Percentiles rank a stretch among this genome's conserved stretches.
Conservation (phyloP, 257 asterid species). For the Przewalskia tangutica region DNA sequence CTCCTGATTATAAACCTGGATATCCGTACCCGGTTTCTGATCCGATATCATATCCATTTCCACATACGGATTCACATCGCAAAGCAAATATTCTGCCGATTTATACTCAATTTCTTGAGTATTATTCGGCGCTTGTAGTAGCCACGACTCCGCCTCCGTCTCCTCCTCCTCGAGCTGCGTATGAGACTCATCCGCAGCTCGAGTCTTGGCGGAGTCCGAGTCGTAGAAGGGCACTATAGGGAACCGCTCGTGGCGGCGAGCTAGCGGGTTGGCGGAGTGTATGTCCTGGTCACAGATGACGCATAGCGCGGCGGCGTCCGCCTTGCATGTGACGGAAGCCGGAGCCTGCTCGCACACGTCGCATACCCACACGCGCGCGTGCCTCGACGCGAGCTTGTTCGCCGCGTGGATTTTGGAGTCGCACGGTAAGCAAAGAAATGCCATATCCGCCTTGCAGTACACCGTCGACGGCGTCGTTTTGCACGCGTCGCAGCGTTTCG, state of each 20-base stretch:
- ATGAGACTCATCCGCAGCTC: neutral
- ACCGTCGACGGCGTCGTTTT: constrained; percentile 40
- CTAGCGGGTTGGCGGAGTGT: constrained; percentile 84
- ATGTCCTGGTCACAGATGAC: constrained; percentile 70
- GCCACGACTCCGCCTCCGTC: constrained; percentile 35
- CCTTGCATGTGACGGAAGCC: constrained; percentile 82
- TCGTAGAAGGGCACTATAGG: constrained; percentile 63
- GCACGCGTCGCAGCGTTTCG: constrained; percentile 71
- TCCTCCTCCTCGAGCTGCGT: neutral
- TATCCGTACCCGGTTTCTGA: constrained; percentile 20
- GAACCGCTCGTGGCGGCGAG: constrained; percentile 78
- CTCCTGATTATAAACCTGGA: constrained; percentile 6
- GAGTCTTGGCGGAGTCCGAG: constrained; percentile 24
- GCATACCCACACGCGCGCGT: constrained; percentile 67
- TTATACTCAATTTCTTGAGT: constrained; percentile 17
- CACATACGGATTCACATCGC: constrained; percentile 48
- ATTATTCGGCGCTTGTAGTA: constrained; percentile 28
- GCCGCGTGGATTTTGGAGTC: constrained; percentile 69
- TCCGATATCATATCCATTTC: constrained; percentile 45
- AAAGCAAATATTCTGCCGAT: constrained; percentile 38
- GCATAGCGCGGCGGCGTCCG: constrained; percentile 84
- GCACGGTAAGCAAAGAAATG: constrained; percentile 59
- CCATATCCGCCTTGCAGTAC: constrained; percentile 74
- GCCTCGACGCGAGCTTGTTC: constrained; percentile 71
- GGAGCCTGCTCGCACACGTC: constrained; percentile 91